Base-by-base conservation (phyloP, 257 asterid genomes). In the Gardenia jasminoides region DNA sequence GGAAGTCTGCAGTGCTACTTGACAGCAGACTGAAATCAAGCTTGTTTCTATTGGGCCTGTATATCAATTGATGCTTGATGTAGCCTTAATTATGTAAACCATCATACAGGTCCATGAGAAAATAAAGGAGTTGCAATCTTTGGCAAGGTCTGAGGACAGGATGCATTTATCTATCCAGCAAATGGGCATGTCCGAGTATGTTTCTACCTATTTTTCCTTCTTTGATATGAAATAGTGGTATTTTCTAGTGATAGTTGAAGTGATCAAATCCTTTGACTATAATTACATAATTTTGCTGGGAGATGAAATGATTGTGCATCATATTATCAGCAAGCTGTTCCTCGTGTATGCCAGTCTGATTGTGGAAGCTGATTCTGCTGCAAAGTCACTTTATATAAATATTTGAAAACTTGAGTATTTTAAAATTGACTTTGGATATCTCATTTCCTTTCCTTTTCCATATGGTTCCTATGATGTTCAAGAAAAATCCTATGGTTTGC, bases 51-150 rank as follows among this genome's bases (percentile, higher is more conserved):
- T 13, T 75, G 26, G 9, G 41, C 39, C 67, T 50, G 69, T 46
- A 43, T 3, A 70, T 58, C 22, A 31, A 41, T 62, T 58, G 22
- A 24, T 81, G 67, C 76, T 31, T 78, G 44, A 10, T 70, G 30
- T 10, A 47, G 54, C 39, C 79, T 20, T 70, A 76, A 22, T 2
- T 0, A 24, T 48, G 48, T 11, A 77, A 72, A 62, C 62, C 65
- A 79, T 66, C 79, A 61, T 70, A 69, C 86, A 94, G 98, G 85
- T 93, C 79, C 92, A 91, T 75, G 91, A 82, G 80, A 90, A 91
- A 80, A 89, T 94, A 46, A 81, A 79, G 83, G 97, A 88, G 86
- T 88, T 91, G 67, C 90, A 86, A 82, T 85, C 92, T 73, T 86
- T 76, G 82, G 78, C 77, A 78, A 77, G 77, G 76, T 12, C 50